Percentiles rank a stretch among this genome's conserved stretches.
Conservation (phyloP, 2,329 filamentous ascomycete genomes). For the Colletotrichum nymphaeae region DNA sequence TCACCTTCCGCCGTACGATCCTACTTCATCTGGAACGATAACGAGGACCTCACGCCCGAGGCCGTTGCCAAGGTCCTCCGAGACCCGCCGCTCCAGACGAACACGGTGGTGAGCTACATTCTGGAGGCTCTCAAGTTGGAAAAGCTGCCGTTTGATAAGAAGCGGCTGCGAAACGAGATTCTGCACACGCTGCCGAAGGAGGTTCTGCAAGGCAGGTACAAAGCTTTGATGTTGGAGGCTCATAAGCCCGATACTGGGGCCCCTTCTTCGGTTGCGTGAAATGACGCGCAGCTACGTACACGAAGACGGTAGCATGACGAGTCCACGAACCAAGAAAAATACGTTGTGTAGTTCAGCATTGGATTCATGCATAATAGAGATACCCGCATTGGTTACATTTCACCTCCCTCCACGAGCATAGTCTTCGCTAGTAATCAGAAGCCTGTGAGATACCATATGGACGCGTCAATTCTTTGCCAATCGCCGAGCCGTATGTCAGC, state of each 20-base stretch:
- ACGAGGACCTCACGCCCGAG: constrained; percentile 59
- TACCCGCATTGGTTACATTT: constrained; percentile 20
- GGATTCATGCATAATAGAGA: constrained; percentile 22
- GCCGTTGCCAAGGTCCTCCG: constrained; percentile 67
- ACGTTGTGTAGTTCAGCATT: neutral
- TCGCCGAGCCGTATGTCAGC: neutral
- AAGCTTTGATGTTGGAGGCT: constrained; percentile 41
- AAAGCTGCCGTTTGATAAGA: constrained; percentile 59
- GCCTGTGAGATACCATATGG: neutral
- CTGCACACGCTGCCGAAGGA: constrained; percentile 47
- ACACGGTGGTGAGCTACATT: constrained; percentile 70
- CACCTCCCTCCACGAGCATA: too few species aligned
- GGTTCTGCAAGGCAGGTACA: constrained; percentile 40
- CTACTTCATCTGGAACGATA: constrained; percentile 73
- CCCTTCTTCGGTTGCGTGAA: neutral
- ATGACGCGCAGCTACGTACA: neutral
- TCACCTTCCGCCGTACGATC: constrained; percentile 58
- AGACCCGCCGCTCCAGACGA: constrained; percentile 66
- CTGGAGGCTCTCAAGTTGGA: constrained; percentile 65
- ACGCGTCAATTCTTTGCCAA: neutral
- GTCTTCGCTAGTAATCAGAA: neutral
- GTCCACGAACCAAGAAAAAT: neutral
- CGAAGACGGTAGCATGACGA: neutral
- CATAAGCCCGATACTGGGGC: constrained; percentile 1
- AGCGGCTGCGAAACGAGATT: constrained; percentile 58